Evolutionary conservation across 2,329 filamentous ascomycete genomes (phyloP).

Genomic region (Penicillium sp.): DNA sequence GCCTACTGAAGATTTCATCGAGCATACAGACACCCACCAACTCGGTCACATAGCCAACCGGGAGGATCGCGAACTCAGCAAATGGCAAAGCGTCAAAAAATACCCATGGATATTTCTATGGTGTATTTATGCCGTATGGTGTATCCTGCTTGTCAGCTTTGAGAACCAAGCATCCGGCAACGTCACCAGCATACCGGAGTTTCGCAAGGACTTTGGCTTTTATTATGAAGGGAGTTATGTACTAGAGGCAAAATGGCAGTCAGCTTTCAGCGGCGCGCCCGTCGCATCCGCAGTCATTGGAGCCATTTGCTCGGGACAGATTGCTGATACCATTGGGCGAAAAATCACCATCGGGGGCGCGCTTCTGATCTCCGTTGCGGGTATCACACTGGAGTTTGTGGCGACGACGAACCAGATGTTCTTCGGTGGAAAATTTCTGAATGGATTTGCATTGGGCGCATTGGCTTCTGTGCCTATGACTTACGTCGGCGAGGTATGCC

Average conservation of each 20-base stretch:
- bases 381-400: slow-evolving; percentile 44
- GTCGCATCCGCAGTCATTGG: slow-evolving; percentile 36
- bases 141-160: slow-evolving; percentile 14
- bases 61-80: slow-evolving; percentile 11
- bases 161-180: slow-evolving; percentile 17
- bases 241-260: slow-evolving; percentile 46
- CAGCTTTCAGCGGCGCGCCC: slow-evolving; percentile 45
- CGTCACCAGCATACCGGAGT: slow-evolving; percentile 47
- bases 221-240: slow-evolving; percentile 40
- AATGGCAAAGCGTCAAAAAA: slow-evolving; percentile 11
- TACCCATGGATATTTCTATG: slow-evolving; percentile 16
- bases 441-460: slow-evolving; percentile 43
- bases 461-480: slow-evolving; percentile 41
- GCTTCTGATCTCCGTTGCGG: slow-evolving; percentile 38
- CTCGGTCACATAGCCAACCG: slow-evolving; percentile 12
- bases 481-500: slow-evolving; percentile 31
- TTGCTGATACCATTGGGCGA: slow-evolving; percentile 13
- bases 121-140: slow-evolving; percentile 17
- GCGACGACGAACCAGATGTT: slow-evolving; percentile 43
- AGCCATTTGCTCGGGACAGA: slow-evolving; percentile 14
- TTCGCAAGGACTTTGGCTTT: slow-evolving; percentile 48
- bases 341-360: slow-evolving; percentile 33
- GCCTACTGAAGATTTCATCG: slow-evolving; percentile 8
- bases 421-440: slow-evolving; percentile 47
- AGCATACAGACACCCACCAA: slow-evolving; percentile 7